Evolutionary conservation across 2,329 filamentous ascomycete genomes (phyloP), one percentile per base, ranked within the genome.

Genomic region (Lasiodiplodia sp.): DNA sequence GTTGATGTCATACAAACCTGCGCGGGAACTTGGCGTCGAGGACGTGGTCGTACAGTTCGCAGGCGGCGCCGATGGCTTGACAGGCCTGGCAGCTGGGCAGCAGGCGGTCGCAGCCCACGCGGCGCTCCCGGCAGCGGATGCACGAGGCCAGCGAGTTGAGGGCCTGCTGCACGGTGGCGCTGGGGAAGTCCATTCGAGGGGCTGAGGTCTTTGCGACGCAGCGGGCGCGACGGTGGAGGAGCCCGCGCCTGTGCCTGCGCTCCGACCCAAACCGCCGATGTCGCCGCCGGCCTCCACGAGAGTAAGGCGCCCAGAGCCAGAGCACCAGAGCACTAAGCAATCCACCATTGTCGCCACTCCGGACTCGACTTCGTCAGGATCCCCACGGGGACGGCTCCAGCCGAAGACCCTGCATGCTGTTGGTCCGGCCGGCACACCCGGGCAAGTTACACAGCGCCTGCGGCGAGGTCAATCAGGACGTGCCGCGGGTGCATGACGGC

Each of bases 11-110:
- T 49, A 57, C 58, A 31, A 38, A 68, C 67, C 67, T 68, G 37
- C 67, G 67, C 18, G 67, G 58, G 38, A 68, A 65, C 51, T 56
- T 57, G n/a, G 51, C 40, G 18, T 68, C 58, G 23, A 68, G 58
- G 34, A 68, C 58, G 28, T 55, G 58, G 47, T 68, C 67, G 52
- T 68, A 64, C 51, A 64, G 58, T 28, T 57, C 58, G 58, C 67
- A 68, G 25, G 64, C 67, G 51, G 52, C 58, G 51, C 57, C 58
- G 51, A 65, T 56, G 25, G 58, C 58, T 10, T 31, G n/a, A 23
- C 67, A 68, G n/a, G 67, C 58, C 60, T 68, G 67, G 58, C 67
- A 68, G 52, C 49, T 65, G 49, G 67, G 67, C 58, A 68, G 51
- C 58, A 64, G 49, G 52, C 67, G 67, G 52, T 68, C 67, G 58